A percentile compares a stretch with the other conserved stretches of the same genome.
Evolutionary conservation across 1,139 yeast species (phyloP).

Genomic region (Saccharomyces hybrid): DNA sequence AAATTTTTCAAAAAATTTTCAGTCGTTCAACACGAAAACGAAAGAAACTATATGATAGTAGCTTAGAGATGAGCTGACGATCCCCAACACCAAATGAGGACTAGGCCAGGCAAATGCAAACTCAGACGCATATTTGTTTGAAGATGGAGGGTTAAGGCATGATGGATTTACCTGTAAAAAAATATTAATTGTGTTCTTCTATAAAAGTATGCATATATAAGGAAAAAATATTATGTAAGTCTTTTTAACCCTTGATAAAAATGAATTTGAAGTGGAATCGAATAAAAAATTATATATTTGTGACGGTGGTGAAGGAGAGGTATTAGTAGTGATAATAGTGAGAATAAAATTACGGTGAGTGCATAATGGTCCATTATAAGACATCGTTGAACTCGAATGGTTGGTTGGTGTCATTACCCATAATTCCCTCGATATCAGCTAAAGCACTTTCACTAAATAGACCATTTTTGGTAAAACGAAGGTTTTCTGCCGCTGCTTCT

Average conservation of each 20-base stretch:
- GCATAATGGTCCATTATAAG: conserved; percentile 10
- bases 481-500: conserved; percentile 70
- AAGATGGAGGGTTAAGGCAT: not conserved
- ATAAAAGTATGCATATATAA: not conserved
- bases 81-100: not conserved
- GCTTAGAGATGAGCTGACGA: not conserved
- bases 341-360: not conserved
- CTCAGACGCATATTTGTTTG: not conserved
- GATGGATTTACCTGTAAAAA: not conserved
- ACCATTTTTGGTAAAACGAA: conserved; percentile 66
- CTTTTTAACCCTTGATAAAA: not conserved
- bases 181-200: not conserved
- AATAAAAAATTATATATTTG: not conserved
- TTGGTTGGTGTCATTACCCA: conserved; percentile 17
- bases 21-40: conserved; percentile 6
- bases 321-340: not conserved
- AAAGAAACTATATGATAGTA: not conserved
- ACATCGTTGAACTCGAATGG: conserved; percentile 25
- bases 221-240: not conserved
- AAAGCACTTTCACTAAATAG: conserved; percentile 65
- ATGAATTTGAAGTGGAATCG: not conserved
- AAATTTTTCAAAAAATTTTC: conserved; percentile 13
- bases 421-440: conserved; percentile 57
- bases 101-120: not conserved
- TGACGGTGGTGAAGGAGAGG: not conserved